A percentile compares a stretch with the other conserved stretches of the same genome.
These are phyloP conservation scores for Citrus cavaleriei DNA, from an alignment of 345 rosid genomes.

Conservation along the genomic window DNA sequence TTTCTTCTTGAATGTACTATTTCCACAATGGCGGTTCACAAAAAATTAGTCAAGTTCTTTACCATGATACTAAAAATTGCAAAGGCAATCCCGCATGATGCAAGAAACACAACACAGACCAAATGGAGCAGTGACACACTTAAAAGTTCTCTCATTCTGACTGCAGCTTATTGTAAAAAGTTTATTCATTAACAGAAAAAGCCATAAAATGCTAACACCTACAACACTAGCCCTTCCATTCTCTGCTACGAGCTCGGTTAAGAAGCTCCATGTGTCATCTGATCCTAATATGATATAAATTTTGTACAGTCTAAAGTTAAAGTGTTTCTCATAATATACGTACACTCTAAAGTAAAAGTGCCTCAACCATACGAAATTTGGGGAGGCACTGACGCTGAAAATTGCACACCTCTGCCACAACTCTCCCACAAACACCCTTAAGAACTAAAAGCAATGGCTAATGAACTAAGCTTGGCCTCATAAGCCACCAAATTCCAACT, in stretches of 20 bases:
- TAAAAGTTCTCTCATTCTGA: neutral
- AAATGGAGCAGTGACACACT: neutral
- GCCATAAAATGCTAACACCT: neutral
- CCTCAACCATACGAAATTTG: neutral
- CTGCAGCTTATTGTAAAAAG: no score
- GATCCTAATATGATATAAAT: neutral
- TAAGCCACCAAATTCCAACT: neutral
- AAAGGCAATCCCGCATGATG: neutral
- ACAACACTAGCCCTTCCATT: neutral
- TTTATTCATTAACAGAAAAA: neutral
- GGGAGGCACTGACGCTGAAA: neutral
- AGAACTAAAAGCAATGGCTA: neutral
- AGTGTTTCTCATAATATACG: no score
- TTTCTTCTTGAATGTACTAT: constrained; percentile 65
- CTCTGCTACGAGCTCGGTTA: neutral
- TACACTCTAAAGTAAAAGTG: neutral
- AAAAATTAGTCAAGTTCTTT: neutral
- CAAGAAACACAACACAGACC: neutral
- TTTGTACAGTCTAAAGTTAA: neutral
- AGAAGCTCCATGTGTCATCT: neutral
- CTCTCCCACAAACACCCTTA: neutral
- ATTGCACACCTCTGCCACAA: neutral
- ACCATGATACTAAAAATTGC: neutral
- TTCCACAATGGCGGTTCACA: neutral
- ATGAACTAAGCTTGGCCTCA: neutral